Evolutionary conservation across 495 filamentous ascomycete genomes (phyloP).

Genomic region (Neurospora sublineolata): DNA sequence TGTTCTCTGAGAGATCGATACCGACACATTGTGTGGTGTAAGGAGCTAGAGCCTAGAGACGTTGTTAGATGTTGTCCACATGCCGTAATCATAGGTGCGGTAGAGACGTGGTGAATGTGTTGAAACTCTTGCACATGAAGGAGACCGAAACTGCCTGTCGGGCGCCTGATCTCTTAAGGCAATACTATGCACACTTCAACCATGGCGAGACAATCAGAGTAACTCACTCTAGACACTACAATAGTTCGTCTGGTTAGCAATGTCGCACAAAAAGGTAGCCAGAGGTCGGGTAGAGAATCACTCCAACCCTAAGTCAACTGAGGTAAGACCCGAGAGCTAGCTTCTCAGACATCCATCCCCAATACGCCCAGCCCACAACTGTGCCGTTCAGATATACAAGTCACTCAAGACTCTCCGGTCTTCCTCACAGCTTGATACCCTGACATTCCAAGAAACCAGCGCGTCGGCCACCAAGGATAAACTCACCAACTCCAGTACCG

Average conservation of each 20-base stretch:
- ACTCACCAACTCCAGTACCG: slow-evolving; percentile 49
- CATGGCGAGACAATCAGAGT: neutral
- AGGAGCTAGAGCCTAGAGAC: slow-evolving; percentile 41
- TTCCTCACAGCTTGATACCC: neutral
- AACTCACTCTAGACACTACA: slow-evolving; percentile 9
- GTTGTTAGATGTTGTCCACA: neutral
- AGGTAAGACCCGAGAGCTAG: neutral
- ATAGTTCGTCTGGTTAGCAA: neutral
- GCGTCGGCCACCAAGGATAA: slow-evolving; percentile 32
- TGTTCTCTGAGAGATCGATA: slow-evolving; percentile 56
- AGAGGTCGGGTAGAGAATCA: neutral
- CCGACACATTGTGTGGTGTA: slow-evolving; percentile 51
- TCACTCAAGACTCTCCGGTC: neutral
- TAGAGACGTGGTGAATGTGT: neutral
- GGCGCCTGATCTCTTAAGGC: neutral
- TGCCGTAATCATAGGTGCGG: neutral
- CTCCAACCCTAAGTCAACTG: neutral
- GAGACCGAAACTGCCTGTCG: neutral
- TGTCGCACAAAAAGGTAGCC: too few species aligned
- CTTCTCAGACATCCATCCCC: neutral
- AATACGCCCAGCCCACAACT: neutral
- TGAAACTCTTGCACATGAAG: neutral
- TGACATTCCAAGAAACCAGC: slow-evolving; percentile 7
- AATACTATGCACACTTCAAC: neutral
- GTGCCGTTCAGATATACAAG: neutral